Evolutionary conservation across 2,329 filamentous ascomycete species (phyloP), one percentile per base, ranked within the genome.

Genomic region (Fusarium concolor): DNA sequence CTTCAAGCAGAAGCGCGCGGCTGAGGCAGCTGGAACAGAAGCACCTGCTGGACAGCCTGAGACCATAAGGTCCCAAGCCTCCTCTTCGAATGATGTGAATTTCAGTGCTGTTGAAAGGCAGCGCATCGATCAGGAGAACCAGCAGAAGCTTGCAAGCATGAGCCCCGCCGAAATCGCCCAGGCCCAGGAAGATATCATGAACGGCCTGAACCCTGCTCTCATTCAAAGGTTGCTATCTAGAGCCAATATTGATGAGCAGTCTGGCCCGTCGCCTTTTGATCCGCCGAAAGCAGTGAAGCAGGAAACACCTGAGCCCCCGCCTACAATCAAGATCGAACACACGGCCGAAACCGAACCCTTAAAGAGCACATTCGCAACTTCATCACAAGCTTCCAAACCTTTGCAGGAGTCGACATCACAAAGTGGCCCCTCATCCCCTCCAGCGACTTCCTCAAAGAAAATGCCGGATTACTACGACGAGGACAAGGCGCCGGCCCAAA

Each of bases 51-150:
- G 45, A 18, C 53, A 53, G 56, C 6, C 50, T 24, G 39, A 17
- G n/a, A 12, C 17, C 17, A 22, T 15, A 15, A 58, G 57, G 9
- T 7, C 49, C 18, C 50, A 62, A 37, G 29, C 42, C 6, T 8
- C 47, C 3, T 10, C 49, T 15, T 47, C 52, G 11, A 24, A 24
- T 24, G 62, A 44, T 37, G 15, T 14, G 6, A 73, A 66, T 35
- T 75, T 79, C 38, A 81, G 83, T 41, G 78, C 84, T 12, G 82
- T 85, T 42, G 94, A 97, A 75, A 89, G 87, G 74, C 81, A 82
- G 65, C 84, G 86, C 7, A 98, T 99, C 76, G 92, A 95, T 74
- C 85, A 89, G 70, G 94, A 98, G 77, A 99, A 98, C 74, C 87
- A 81, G 43, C 85, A 89, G 59, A 87, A 87, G 62, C 78, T 99